Percentiles rank a stretch among this genome's conserved stretches.
Evolutionary conservation across 73 alveolate genomes (phyloP).

Genomic region (Tetrahymena thermophila): DNA sequence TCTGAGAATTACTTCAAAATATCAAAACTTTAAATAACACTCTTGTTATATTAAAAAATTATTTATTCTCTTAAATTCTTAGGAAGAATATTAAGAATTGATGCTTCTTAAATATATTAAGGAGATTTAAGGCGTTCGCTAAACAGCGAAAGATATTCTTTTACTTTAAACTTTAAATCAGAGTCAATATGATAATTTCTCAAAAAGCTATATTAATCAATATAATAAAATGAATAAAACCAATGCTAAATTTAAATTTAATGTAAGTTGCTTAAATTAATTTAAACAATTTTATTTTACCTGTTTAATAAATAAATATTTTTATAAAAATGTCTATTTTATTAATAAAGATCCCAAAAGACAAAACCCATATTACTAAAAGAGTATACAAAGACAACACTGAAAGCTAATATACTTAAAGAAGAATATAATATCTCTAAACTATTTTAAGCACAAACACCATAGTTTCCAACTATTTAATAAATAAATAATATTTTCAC

Average conservation of each 20-base stretch:
- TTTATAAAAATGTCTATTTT: background rate
- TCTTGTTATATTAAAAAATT: background rate
- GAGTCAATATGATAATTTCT: background rate
- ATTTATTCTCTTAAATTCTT: background rate
- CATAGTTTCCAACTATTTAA: background rate
- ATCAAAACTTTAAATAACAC: background rate
- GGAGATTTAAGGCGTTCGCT: background rate
- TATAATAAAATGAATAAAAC: too few species aligned
- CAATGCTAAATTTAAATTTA: background rate
- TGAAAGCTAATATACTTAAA: background rate
- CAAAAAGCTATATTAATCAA: background rate
- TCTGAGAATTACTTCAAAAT: background rate
- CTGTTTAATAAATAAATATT: background rate
- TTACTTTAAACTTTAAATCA: background rate
- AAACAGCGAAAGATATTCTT: background rate
- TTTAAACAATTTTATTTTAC: background rate
- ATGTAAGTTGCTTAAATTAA: background rate
- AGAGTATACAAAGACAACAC: background rate
- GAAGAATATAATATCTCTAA: background rate
- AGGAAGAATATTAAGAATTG: background rate
- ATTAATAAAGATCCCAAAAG: background rate
- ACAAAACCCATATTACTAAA: background rate
- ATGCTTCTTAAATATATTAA: background rate
- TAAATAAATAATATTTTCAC: background rate
- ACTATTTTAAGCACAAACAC: background rate